Evolutionary conservation across 495 filamentous ascomycete species (phyloP).

Genomic region (Tuber brumale): DNA sequence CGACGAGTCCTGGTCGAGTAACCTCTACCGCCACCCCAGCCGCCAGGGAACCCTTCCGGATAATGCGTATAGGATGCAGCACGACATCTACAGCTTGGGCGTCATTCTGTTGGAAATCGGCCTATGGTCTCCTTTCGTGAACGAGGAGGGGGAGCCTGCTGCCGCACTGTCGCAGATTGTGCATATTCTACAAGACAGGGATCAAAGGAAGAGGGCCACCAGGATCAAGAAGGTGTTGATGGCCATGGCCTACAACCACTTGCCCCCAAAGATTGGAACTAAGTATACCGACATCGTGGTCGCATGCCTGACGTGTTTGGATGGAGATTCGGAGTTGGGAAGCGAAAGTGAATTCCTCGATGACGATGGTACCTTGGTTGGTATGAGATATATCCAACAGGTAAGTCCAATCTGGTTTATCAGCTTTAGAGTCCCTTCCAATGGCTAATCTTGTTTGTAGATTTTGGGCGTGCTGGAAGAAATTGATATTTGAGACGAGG

Average conservation of each 20-base stretch:
- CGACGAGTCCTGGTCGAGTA: constrained; percentile 46
- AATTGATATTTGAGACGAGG: neutral
- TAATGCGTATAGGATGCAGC: constrained; percentile 52
- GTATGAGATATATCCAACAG: constrained; percentile 51
- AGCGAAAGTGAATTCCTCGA: constrained; percentile 48
- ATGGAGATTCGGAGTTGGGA: constrained; percentile 49
- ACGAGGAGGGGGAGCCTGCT: neutral
- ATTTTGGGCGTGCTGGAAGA: neutral
- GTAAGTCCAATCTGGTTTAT: constrained; percentile 24
- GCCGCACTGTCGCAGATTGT: neutral
- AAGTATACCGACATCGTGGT: constrained; percentile 49
- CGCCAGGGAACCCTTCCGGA: constrained; percentile 47
- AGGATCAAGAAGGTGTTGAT: constrained; percentile 46
- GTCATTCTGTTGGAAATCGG: constrained; percentile 58
- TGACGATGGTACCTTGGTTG: constrained; percentile 48
- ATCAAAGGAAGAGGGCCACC: constrained; percentile 22
- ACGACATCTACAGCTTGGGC: constrained; percentile 62
- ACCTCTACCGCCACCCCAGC: constrained; percentile 55
- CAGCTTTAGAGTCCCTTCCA: neutral
- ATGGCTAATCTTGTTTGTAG: neutral
- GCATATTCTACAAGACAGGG: constrained; percentile 16
- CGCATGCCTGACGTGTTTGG: constrained; percentile 54
- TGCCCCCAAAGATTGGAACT: constrained; percentile 49
- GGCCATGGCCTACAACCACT: constrained; percentile 40
- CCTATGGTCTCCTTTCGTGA: constrained; percentile 51